Evolutionary conservation across 129 eudicot species (phyloP), one percentile per base, ranked within the genome.

Genomic region (Flaveria bidentis): DNA sequence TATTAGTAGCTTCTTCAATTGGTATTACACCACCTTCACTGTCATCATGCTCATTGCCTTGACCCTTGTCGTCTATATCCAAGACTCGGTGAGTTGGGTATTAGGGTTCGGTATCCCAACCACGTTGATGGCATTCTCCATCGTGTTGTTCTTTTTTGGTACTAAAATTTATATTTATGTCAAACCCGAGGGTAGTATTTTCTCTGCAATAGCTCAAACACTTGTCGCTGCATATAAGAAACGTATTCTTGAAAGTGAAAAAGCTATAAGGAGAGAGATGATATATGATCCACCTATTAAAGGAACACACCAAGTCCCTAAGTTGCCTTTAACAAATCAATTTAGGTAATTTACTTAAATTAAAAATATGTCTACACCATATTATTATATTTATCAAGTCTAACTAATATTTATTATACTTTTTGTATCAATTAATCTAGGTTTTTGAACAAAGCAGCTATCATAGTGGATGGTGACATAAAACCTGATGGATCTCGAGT

Each of bases 1-100:
- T 16, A 95, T 95, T 23, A 85, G 78, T 45, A 95, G 99, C 55
- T 95, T 89, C 89, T 95, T 91, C 75, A 95, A 95, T 75, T 95
- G 96, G 99, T 95, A 95, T 71, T 95, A 91, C 85, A 77, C 87
- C 18, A 84, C 97, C 9, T 95, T 91, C 53, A 87, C 99, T 0
- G 18, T 89, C 58, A 96, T 89, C 1, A 0, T 95, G 26, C 78
- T 89, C 67, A 62, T 87, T 51, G 86, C 92, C 0, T 17, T 91
- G 22, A 95, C 99, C 42, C 71, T 91, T 16, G 86, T 91, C 62
- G 96, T 95, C 8, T 95, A 95, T 36, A 85, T 95, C 50, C 97
- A 95, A 85, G 88, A 86, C 57, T 62, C 82, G 0, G 85, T 91
- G 33, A 91, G 97, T 74, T 95, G 99, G 99, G 81, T 75, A 0